Evolutionary conservation across 371 early-diverging fungal genomes (phyloP).

Genomic region (Mortierella sp.): DNA sequence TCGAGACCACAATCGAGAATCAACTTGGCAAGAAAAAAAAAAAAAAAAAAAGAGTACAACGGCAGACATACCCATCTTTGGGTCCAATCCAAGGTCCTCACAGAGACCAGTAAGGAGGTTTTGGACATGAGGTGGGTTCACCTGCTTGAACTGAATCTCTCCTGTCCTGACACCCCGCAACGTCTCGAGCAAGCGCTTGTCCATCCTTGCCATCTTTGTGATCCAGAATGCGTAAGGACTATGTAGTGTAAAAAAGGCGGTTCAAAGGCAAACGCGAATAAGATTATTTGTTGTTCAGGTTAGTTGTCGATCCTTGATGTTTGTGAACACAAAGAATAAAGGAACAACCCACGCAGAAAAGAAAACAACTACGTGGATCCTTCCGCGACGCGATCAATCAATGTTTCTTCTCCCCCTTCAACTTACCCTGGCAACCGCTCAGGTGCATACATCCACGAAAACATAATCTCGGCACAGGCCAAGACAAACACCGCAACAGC

Average conservation of each 20-base stretch:
- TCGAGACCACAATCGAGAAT: not conserved
- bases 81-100: conserved; percentile 34
- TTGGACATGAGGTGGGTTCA: conserved; percentile 35
- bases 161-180: conserved; percentile 63
- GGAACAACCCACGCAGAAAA: not conserved
- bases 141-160: conserved; percentile 58
- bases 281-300: not conserved
- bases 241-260: not conserved
- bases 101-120: conserved; percentile 36
- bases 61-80: conserved; percentile 30
- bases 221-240: conserved; percentile 76
- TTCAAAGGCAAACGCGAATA: not conserved
- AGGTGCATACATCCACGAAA: conserved; percentile 73
- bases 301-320: not conserved
- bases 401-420: too few species aligned
- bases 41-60: not conserved
- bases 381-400: too few species aligned
- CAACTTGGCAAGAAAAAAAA: too few species aligned
- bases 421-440: conserved; percentile 67
- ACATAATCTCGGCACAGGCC: conserved; percentile 75
- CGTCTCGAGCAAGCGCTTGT: conserved; percentile 64
- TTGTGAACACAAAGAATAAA: not conserved
- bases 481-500: conserved; percentile 69
- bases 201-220: conserved; percentile 72
- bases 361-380: not conserved